Evolutionary conservation across 2,329 filamentous ascomycete species (phyloP).

Genomic region (Talaromyces sp.): DNA sequence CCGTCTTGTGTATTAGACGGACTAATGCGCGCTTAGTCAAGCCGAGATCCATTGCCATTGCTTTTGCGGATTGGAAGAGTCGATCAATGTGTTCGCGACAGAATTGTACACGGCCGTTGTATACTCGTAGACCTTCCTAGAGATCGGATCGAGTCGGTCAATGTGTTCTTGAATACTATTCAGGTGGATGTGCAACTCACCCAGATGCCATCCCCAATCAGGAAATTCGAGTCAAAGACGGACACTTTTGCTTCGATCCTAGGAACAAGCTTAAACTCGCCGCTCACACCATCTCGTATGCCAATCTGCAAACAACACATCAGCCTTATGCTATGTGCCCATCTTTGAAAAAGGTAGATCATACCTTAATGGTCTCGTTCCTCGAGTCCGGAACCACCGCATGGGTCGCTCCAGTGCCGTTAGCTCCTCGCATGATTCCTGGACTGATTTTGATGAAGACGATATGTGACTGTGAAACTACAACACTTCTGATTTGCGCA

Average conservation of each 20-base stretch:
- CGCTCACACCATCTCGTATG: neutral
- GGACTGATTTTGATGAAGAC: too few relatives aligned
- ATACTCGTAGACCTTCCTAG: constrained; percentile 1
- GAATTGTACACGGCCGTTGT: constrained; percentile 1
- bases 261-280: constrained; percentile 1
- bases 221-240: constrained; percentile 3
- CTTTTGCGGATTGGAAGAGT: constrained; percentile 3
- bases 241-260: neutral
- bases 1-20: neutral
- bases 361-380: neutral
- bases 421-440: neutral
- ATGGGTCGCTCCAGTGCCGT: constrained; percentile 7
- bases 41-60: constrained; percentile 8
- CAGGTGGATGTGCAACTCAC: neutral
- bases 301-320: neutral
- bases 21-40: neutral
- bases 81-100: constrained; percentile 2
- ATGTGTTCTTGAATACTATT: neutral
- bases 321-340: neutral
- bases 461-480: neutral
- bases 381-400: neutral
- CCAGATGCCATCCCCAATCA: constrained; percentile 3
- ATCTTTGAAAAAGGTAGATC: neutral
- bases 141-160: neutral
- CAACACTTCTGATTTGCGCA: neutral